Evolutionary conservation across 2,329 filamentous ascomycete genomes (phyloP), one percentile per base, ranked within the genome.

Genomic region (Myotisia sp.): DNA sequence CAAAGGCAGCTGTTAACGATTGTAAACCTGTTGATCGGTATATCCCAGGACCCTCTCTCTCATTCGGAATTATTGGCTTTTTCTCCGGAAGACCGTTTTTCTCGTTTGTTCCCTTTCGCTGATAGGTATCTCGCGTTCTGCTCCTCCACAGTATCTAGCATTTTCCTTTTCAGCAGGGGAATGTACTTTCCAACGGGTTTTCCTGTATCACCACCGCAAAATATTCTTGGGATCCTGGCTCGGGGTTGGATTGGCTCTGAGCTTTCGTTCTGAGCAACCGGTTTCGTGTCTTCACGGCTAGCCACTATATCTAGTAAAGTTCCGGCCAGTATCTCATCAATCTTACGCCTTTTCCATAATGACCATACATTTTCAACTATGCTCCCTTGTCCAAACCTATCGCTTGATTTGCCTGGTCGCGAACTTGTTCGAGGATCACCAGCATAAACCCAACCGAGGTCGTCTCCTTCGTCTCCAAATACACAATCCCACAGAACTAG

Each of bases 401-500:
- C 47, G 29, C 44, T 47, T n/a, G 33, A 22, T 8, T 34, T 34
- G 19, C 16, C 20, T 13, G 32, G 21, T 8, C 26, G 10, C 9
- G 47, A 46, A n/a, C n/a, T n/a, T 12, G 48, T 50, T 3, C 62
- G 56, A 24, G 76, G 70, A 42, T 87, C 80, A 27, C 80, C 81
- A 2, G 80, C 68, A 55, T 85, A 81, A 0, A 85, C 56, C 87
- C 90, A 98, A 12, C 75, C 54, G 37, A 94, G 52, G 0, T 68
- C 65, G 52, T 90, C 76, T 26, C 65, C 59, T 38, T 65, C 50
- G 28, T 60, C 59, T 0, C 83, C 83, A 56, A 94, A 98, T 21
- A 92, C 68, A 58, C 87, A 95, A 59, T 95, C 84, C 87, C 87
- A 95, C 4, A 98, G 71, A 10, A 95, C 90, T 6, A 98, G 70